Evolutionary conservation across 352 stramenopile genomes (phyloP).

Genomic region (Globisporangium paddicum): DNA sequence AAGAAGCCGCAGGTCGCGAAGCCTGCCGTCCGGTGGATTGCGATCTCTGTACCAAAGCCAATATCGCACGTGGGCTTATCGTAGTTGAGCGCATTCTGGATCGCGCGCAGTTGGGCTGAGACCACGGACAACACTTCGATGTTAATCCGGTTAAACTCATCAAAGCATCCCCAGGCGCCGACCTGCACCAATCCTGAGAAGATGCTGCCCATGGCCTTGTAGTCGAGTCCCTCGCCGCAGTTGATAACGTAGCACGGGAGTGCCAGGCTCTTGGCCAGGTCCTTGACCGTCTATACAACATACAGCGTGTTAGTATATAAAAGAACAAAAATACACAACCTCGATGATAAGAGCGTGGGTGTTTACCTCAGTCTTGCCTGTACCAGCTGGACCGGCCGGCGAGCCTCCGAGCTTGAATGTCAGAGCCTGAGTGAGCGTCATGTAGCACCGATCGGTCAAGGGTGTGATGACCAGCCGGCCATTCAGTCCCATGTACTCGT

Average conservation of each 20-base stretch:
- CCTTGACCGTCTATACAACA: conserved; percentile 94
- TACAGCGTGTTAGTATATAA: too few species aligned
- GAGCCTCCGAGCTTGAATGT: conserved; percentile 92
- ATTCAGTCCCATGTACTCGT: conserved; percentile 94
- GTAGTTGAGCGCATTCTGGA: conserved; percentile 92
- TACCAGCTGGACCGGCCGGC: conserved; percentile 86
- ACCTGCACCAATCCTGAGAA: conserved; percentile 89
- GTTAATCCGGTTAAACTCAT: conserved; percentile 88
- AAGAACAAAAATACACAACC: too few species aligned
- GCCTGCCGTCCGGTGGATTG: conserved; percentile 87
- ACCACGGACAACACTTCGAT: conserved; percentile 86
- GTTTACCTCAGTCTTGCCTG: conserved; percentile 68
- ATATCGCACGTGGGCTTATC: conserved; percentile 90
- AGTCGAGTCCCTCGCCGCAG: conserved; percentile 90
- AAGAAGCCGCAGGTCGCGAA: conserved; percentile 94
- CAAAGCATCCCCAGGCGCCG: conserved; percentile 83
- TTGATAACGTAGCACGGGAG: conserved; percentile 93
- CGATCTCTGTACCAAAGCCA: conserved; percentile 88
- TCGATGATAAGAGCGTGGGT: too few species aligned
- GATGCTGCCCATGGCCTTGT: conserved; percentile 90
- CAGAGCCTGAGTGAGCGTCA: conserved; percentile 91
- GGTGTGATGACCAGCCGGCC: conserved; percentile 91
- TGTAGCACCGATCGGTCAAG: conserved; percentile 92
- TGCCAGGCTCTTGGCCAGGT: conserved; percentile 89
- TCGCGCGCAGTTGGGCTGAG: conserved; percentile 85